Percentiles rank a stretch among this genome's conserved stretches.
These are phyloP conservation scores for Sistotremastrum niveocremeum DNA, from an alignment of 768 basidiomycete species.

Conservation along the genomic window DNA sequence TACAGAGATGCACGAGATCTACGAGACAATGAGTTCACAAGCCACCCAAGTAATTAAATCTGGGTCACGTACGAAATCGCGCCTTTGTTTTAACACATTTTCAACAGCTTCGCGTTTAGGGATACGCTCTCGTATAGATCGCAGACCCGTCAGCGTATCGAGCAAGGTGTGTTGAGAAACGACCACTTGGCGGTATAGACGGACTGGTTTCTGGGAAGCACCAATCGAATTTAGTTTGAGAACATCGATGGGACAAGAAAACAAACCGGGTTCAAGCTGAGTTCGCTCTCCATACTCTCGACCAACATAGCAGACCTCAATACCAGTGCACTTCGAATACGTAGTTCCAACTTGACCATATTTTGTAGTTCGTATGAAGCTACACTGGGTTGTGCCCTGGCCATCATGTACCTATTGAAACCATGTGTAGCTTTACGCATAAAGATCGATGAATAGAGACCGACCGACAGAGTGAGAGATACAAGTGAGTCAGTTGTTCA, in stretches of 20 bases:
- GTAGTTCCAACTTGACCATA: slow-evolving; percentile 26
- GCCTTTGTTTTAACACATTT: slow-evolving; percentile 24
- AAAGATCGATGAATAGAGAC: slow-evolving; percentile 21
- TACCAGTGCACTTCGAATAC: slow-evolving; percentile 21
- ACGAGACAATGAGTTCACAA: neutral
- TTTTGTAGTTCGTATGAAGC: slow-evolving; percentile 19
- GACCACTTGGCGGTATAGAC: slow-evolving; percentile 26
- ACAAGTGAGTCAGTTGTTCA: slow-evolving; percentile 28
- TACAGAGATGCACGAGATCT: slow-evolving; percentile 33
- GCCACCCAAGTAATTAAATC: neutral
- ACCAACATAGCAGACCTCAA: slow-evolving; percentile 21
- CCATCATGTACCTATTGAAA: no score
- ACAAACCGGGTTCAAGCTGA: slow-evolving; percentile 34
- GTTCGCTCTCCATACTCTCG: slow-evolving; percentile 30
- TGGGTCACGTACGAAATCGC: slow-evolving; percentile 24
- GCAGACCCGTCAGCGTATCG: slow-evolving; percentile 30
- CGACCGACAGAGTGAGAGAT: slow-evolving; percentile 29
- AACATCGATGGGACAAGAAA: neutral
- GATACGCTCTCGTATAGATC: slow-evolving; percentile 35
- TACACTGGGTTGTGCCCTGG: neutral
- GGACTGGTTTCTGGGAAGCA: slow-evolving; percentile 29
- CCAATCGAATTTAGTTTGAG: neutral
- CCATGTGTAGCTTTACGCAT: slow-evolving; percentile 14
- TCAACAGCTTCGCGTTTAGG: slow-evolving; percentile 29
- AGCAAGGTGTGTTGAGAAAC: slow-evolving; percentile 25